Percentiles rank a stretch among this genome's conserved stretches.
These are phyloP conservation scores for Amanita rubescens DNA, from an alignment of 768 basidiomycete genomes.

Conservation along the genomic window DNA sequence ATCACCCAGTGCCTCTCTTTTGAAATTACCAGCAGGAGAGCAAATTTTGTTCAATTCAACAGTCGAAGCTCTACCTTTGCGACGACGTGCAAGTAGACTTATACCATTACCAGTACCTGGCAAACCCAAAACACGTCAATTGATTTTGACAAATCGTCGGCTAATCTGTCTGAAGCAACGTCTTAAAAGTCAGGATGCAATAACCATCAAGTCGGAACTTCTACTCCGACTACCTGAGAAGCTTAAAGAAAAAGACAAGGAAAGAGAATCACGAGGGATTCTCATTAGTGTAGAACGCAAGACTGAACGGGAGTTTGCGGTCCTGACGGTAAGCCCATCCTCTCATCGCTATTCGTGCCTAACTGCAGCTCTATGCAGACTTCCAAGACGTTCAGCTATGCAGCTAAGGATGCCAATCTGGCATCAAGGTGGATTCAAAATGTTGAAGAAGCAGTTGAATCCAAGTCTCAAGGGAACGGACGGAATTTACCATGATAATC, in stretches of 20 bases:
- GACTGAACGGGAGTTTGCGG: slow-evolving; percentile 50
- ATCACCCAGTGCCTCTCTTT: slow-evolving; percentile 24
- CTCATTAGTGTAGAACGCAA: slow-evolving; percentile 44
- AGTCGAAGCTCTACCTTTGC: slow-evolving; percentile 47
- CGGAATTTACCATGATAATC: slow-evolving; percentile 3
- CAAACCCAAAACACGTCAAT: slow-evolving; percentile 44
- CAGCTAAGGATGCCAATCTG: slow-evolving; percentile 26
- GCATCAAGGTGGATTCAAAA: slow-evolving; percentile 32
- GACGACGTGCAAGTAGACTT: slow-evolving; percentile 51
- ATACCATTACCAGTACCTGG: slow-evolving; percentile 42
- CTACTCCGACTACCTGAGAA: slow-evolving; percentile 29
- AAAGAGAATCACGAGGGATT: slow-evolving; percentile 37
- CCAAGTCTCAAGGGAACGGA: slow-evolving; percentile 13
- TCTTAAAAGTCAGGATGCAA: slow-evolving; percentile 22
- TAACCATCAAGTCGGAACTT: slow-evolving; percentile 47
- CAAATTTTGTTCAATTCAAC: slow-evolving; percentile 39
- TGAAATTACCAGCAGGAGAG: slow-evolving; percentile 38
- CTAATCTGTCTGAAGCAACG: slow-evolving; percentile 50
- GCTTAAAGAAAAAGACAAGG: slow-evolving; percentile 33
- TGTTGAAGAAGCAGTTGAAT: slow-evolving; percentile 26
- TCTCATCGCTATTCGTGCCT: not conserved
- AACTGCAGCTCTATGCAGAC: slow-evolving; percentile 23
- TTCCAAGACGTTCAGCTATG: slow-evolving; percentile 38
- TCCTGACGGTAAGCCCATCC: slow-evolving; percentile 44
- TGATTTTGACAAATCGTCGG: slow-evolving; percentile 50